These are phyloP conservation scores for Paspalum notatum DNA, from an alignment of 176 grass and related monocot species.

Conservation along the genomic window DNA sequence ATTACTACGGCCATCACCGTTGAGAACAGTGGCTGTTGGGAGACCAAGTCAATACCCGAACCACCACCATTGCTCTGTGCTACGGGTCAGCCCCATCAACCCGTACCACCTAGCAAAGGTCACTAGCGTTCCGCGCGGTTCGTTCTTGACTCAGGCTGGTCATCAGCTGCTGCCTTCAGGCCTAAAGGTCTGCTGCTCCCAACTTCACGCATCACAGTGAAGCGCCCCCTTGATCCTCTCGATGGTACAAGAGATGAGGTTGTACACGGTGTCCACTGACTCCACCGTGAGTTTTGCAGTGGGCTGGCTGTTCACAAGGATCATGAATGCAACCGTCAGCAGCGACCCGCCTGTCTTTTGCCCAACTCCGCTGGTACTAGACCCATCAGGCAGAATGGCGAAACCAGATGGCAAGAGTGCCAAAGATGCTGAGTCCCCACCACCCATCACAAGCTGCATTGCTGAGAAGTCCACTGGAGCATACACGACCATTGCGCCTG, in stretches of 20 bases:
- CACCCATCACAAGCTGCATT: conserved; percentile 85
- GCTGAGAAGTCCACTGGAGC: conserved; percentile 86
- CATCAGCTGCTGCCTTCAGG: neutral
- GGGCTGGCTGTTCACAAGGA: conserved; percentile 93
- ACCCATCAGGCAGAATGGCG: conserved; percentile 62
- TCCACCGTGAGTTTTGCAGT: conserved; percentile 74
- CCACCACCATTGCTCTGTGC: conserved; percentile 95
- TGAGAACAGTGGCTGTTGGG: conserved; percentile 30
- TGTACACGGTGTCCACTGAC: conserved; percentile 76
- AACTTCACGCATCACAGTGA: conserved; percentile 48
- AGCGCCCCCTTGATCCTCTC: conserved; percentile 80
- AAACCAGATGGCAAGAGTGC: conserved; percentile 85
- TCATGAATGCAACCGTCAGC: conserved; percentile 93
- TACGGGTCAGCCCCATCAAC: conserved; percentile 43
- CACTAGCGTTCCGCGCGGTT: conserved; percentile 58
- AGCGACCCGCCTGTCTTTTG: conserved; percentile 60
- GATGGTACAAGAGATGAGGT: conserved; percentile 84
- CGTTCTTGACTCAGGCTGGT: conserved; percentile 93
- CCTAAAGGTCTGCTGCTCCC: conserved; percentile 2
- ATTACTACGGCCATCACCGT: neutral
- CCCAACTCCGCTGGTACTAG: neutral
- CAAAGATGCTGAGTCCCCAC: conserved; percentile 68
- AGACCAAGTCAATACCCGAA: conserved; percentile 97
- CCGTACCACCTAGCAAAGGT: conserved; percentile 90
- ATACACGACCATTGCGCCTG: conserved; percentile 85